Evolutionary conservation across 192 early-diverging fungal species (phyloP).

Genomic region (Rhizophagus clarus): DNA sequence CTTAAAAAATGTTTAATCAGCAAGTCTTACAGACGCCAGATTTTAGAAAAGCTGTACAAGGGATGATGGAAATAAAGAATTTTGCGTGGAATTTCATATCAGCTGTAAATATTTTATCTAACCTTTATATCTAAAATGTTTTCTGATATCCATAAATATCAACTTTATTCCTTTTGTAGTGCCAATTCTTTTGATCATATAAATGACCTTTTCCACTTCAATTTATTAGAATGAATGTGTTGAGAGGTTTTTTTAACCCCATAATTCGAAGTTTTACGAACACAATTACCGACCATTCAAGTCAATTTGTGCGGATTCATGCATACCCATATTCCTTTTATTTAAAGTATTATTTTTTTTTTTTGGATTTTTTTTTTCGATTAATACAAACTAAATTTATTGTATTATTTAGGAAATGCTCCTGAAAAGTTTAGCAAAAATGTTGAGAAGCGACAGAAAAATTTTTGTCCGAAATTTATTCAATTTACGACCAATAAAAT

Average conservation of each 20-base stretch:
- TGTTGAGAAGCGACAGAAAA: too few species aligned
- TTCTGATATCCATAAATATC: neutral
- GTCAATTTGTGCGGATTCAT: neutral
- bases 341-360: constrained; percentile 4
- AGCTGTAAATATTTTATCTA: constrained; percentile 11
- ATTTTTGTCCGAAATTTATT: too few species aligned
- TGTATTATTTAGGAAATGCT: neutral
- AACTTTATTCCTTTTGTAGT: constrained; percentile 4
- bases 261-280: constrained; percentile 19
- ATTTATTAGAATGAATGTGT: constrained; percentile 20
- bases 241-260: constrained; percentile 8
- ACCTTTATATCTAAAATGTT: too few species aligned
- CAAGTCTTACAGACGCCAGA: neutral
- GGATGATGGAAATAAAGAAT: constrained; percentile 6
- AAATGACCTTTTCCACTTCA: neutral
- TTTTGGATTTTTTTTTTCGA: too few species aligned
- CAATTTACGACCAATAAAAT: too few species aligned
- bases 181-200: constrained; percentile 6
- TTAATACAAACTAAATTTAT: neutral
- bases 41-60: constrained; percentile 17
- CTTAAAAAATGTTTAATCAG: neutral
- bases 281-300: constrained; percentile 14
- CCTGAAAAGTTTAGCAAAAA: neutral
- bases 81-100: neutral
- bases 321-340: constrained; percentile 3